Evolutionary conservation across 306 rosid genomes (phyloP).

Genomic region (Astragalus membranaceus): DNA sequence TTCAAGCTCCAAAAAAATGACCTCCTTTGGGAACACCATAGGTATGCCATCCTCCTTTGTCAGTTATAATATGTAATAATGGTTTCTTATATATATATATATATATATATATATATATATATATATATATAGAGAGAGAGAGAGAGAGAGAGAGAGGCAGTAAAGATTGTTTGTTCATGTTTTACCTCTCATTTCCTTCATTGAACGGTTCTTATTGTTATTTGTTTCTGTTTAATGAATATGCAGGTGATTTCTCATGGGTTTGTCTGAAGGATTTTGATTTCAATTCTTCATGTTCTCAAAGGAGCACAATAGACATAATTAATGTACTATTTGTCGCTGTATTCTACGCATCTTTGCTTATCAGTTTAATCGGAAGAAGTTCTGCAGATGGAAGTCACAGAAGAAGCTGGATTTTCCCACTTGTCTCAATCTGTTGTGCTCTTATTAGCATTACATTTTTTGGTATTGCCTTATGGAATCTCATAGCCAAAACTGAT

Average conservation of each 20-base stretch:
- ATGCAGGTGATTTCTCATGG: slow-evolving; percentile 39
- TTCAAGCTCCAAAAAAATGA: slow-evolving; percentile 20
- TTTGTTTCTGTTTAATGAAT: not conserved
- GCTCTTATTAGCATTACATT: slow-evolving; percentile 34
- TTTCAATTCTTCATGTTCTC: slow-evolving; percentile 37
- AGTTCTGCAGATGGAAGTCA: not conserved
- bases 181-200: not conserved
- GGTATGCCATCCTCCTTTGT: not conserved
- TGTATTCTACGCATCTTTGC: slow-evolving; percentile 20
- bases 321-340: slow-evolving; percentile 36
- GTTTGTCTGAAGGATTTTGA: slow-evolving; percentile 35
- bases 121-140: too few species aligned
- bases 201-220: not conserved
- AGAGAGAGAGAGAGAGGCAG: too few species aligned
- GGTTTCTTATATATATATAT: too few species aligned
- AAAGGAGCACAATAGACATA: slow-evolving; percentile 26
- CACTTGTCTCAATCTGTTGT: slow-evolving; percentile 39
- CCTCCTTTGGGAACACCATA: not conserved
- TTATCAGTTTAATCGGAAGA: slow-evolving; percentile 22
- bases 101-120: too few species aligned
- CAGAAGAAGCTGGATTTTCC: slow-evolving; percentile 25
- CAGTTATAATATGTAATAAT: too few species aligned
- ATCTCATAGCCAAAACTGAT: slow-evolving; percentile 23
- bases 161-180: not conserved
- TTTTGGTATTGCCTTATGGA: slow-evolving; percentile 33